Evolutionary conservation across 805 yeast genomes (phyloP).

Genomic region (Naumovozyma dairenensis): DNA sequence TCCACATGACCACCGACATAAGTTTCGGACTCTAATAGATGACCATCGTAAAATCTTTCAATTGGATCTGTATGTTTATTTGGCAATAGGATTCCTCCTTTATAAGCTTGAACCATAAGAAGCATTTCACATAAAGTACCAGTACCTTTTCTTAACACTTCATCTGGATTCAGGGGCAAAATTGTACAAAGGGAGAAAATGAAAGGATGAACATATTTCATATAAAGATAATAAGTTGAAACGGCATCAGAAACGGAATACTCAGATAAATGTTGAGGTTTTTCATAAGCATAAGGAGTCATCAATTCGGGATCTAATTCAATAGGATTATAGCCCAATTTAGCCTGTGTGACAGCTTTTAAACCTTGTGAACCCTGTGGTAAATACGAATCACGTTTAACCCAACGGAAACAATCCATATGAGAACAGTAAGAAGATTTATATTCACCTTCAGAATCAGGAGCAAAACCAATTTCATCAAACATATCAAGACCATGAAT

Average conservation of each 20-base stretch:
- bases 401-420: slow-evolving; percentile 98
- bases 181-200: slow-evolving; percentile 92
- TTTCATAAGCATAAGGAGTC: slow-evolving; percentile 95
- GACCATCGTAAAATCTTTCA: slow-evolving; percentile 94
- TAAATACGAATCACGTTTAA: slow-evolving; percentile 88
- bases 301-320: slow-evolving; percentile 95
- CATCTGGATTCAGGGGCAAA: slow-evolving; percentile 94
- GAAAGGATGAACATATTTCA: slow-evolving; percentile 95
- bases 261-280: slow-evolving; percentile 87
- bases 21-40: slow-evolving; percentile 86
- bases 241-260: slow-evolving; percentile 99
- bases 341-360: slow-evolving; percentile 93
- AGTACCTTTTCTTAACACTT: slow-evolving; percentile 90
- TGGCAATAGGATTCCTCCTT: slow-evolving; percentile 67
- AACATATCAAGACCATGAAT: slow-evolving; percentile 81
- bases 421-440: slow-evolving; percentile 88
- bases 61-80: slow-evolving; percentile 89
- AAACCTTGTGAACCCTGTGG: slow-evolving; percentile 99
- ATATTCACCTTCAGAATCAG: slow-evolving; percentile 83
- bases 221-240: slow-evolving; percentile 91
- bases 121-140: slow-evolving; percentile 98
- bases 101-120: slow-evolving; percentile 90
- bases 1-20: slow-evolving; percentile 99
- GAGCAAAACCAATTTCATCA: slow-evolving; percentile 88
- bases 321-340: slow-evolving; percentile 90